phyloP scores from a whole-genome alignment of 2,329 filamentous ascomycete genomes.

The Myriosclerotinia scirpicola region DNA sequence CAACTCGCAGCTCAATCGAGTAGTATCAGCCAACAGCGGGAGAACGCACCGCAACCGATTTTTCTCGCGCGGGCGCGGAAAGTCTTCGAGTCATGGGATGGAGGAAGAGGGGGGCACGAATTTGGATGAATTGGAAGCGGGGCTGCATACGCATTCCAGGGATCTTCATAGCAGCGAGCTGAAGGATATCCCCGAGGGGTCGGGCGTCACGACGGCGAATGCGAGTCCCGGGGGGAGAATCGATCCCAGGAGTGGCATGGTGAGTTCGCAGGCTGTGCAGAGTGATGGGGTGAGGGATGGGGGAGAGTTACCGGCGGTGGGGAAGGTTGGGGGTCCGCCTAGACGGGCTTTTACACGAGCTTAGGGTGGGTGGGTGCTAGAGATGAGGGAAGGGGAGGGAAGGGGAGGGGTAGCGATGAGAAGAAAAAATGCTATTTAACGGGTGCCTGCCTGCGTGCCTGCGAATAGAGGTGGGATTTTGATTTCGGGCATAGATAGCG shows the following conservation, averaged over 20 bases:
- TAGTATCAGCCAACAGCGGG: conserved; percentile 38
- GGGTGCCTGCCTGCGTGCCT: not conserved
- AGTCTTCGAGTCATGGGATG: conserved; percentile 22
- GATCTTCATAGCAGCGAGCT: conserved; percentile 42
- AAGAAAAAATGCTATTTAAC: not conserved
- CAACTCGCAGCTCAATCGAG: conserved; percentile 35
- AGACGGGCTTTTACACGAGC: not conserved
- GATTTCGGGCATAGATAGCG: conserved; percentile 4
- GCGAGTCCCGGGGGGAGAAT: conserved; percentile 28
- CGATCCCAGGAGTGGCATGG: conserved; percentile 40
- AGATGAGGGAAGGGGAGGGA: no score
- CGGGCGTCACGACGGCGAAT: conserved; percentile 26
- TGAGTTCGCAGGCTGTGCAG: conserved; percentile 39
- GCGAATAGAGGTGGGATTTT: not conserved
- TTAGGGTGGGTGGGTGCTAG: not conserved
- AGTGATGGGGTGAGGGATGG: conserved; percentile 33
- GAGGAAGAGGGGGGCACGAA: conserved; percentile 32
- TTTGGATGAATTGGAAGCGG: conserved; percentile 38
- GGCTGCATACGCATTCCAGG: conserved; percentile 25
- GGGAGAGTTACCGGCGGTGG: conserved; percentile 31
- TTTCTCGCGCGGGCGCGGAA: conserved; percentile 48
- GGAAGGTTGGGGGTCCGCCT: conserved; percentile 8
- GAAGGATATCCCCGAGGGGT: conserved; percentile 45
- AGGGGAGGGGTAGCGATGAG: not conserved
- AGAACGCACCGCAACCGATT: conserved; percentile 59